Evolutionary conservation across 345 rosid genomes (phyloP), one percentile per base, ranked within the genome.

Genomic region (Erysimum cheiranthoides): DNA sequence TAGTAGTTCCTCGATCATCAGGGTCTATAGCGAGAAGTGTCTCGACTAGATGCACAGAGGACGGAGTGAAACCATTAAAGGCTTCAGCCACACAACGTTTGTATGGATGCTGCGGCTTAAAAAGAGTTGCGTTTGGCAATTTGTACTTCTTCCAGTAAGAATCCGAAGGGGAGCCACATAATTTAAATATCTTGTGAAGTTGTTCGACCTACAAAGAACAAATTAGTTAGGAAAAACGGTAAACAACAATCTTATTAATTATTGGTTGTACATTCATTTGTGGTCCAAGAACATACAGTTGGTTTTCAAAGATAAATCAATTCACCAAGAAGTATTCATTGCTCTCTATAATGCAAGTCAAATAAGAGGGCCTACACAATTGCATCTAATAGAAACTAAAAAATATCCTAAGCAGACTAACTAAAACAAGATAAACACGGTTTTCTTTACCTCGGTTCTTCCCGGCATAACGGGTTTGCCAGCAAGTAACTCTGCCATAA

Each of bases 381-480:
- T 74, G 42, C 27, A 47, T 28, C 64, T 58, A 51, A 38, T 8
- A 57, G 67, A 51, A 51, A 34, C 30, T 50, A n/a, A 56, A 9
- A 6, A 25, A 11, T 3, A n/a, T 28, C 38, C 57, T 9, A 65
- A 51, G 7, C 3, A 27, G 11, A 60, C 28, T 60, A 31, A 60
- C n/a, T 14, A 30, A 7, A 40, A 4, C 21, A 66, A 28, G 67
- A 58, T 27, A 18, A 50, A 53, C 12, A 52, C 21, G 13, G 11
- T 56, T 78, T 78, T 31, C 32, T n/a, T 49, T 85, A 91, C 98
- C 96, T 93, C 97, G 6, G 98, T 91, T 61, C 96, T 77, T 61
- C 98, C 98, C 0, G 92, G 96, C 92, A 93, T 84, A 70, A 93
- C 87, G 11, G 98, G 97, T 71, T 87, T 89, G 76, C 96, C 96